Conservation (phyloP, 345 rosid genomes). For the Brassica cretica region DNA sequence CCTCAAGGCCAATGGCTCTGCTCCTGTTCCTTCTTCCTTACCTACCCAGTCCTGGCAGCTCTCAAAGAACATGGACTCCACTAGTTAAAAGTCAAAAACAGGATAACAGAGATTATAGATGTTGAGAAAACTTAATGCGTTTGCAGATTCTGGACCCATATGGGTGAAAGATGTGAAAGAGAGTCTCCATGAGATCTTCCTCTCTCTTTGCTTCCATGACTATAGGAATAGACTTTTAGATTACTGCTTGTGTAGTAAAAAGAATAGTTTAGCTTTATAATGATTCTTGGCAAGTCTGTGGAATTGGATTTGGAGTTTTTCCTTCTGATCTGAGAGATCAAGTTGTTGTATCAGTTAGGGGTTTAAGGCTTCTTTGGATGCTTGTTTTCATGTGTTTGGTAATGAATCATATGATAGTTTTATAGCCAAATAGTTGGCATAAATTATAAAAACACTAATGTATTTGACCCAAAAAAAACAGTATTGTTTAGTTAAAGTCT, state of each 20-base stretch:
- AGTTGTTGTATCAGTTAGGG: conserved; percentile 24
- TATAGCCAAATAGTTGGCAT: background rate
- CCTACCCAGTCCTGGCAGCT: conserved; percentile 37
- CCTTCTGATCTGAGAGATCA: conserved; percentile 25
- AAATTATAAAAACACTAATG: background rate
- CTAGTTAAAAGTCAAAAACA: conserved; percentile 9
- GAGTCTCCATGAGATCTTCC: conserved; percentile 27
- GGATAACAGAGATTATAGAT: background rate
- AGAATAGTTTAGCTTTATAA: conserved; percentile 33
- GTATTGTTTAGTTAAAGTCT: background rate
- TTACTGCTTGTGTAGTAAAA: conserved; percentile 31
- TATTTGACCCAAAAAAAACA: background rate
- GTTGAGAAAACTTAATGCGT: background rate
- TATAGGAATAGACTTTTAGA: conserved; percentile 35
- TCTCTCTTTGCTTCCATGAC: conserved; percentile 34
- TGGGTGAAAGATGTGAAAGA: conserved; percentile 20
- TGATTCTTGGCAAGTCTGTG: conserved; percentile 41
- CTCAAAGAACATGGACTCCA: conserved; percentile 51
- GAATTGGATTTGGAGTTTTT: conserved; percentile 31
- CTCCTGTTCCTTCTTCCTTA: conserved; percentile 41
- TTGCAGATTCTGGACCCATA: conserved; percentile 9
- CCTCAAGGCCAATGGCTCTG: conserved; percentile 64
- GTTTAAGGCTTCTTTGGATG: conserved; percentile 20
- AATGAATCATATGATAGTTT: conserved; percentile 31
- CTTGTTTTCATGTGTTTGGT: conserved; percentile 34